These are phyloP conservation scores for Brassica rapa DNA, from an alignment of 345 rosid genomes.

Conservation along the genomic window DNA sequence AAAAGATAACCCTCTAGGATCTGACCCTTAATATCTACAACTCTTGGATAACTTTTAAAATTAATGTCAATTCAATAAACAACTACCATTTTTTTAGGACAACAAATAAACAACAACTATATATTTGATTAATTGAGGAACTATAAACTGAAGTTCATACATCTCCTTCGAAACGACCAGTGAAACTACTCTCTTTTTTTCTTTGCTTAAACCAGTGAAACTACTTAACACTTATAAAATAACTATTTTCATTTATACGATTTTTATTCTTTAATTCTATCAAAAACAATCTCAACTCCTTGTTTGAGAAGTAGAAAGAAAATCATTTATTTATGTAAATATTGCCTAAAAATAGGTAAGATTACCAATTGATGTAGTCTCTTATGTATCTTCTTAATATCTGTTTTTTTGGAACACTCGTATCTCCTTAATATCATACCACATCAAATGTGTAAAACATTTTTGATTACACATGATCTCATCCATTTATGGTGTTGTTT, in stretches of 20 bases:
- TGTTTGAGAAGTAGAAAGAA: background rate
- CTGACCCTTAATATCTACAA: conserved; percentile 16
- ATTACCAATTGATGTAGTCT: background rate
- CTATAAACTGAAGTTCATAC: background rate
- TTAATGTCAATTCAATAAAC: background rate
- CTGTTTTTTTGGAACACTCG: background rate
- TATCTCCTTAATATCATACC: conserved; percentile 14
- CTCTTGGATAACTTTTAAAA: background rate
- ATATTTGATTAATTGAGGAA: background rate
- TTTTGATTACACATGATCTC: conserved; percentile 10
- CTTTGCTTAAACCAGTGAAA: background rate
- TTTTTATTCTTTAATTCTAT: background rate
- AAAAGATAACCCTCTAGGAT: conserved; percentile 18
- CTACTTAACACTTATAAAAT: background rate
- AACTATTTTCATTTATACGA: background rate
- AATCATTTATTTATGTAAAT: background rate
- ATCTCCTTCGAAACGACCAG: background rate
- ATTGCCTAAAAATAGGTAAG: background rate
- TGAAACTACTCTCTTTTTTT: too few relatives aligned
- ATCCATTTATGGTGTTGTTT: conserved; percentile 2
- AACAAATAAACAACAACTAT: background rate
- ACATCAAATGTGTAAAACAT: background rate
- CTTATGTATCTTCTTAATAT: background rate
- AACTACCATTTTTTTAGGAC: background rate
- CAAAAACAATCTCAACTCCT: background rate